Evolutionary conservation across 345 rosid genomes (phyloP).

Genomic region (Trapa bicornis): DNA sequence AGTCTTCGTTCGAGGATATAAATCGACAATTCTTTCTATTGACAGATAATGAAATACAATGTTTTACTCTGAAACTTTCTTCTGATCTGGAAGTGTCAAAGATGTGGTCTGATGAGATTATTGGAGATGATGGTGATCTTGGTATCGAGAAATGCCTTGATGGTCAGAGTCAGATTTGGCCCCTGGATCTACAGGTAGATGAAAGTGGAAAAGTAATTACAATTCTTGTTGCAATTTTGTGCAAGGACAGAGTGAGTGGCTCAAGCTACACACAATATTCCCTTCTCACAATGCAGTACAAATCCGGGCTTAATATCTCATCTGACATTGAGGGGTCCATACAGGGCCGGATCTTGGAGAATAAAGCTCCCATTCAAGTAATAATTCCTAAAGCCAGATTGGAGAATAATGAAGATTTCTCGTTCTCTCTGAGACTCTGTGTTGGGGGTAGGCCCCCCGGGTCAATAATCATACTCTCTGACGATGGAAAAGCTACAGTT

Average conservation of each 20-base stretch:
- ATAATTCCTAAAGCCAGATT: conserved; percentile 96
- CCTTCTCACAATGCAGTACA: conserved; percentile 72
- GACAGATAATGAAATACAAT: conserved; percentile 68
- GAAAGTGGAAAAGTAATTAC: conserved; percentile 63
- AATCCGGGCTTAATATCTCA: conserved; percentile 30
- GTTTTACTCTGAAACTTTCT: conserved; percentile 33
- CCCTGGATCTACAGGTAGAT: conserved; percentile 77
- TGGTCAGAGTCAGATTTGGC: conserved; percentile 90
- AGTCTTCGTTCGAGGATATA: conserved; percentile 23
- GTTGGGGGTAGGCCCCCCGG: conserved; percentile 85
- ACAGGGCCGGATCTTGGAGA: conserved; percentile 60
- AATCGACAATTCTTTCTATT: conserved; percentile 47
- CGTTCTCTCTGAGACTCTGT: conserved; percentile 80
- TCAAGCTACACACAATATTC: conserved; percentile 93
- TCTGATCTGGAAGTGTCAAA: conserved; percentile 36
- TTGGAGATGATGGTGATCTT: conserved; percentile 63
- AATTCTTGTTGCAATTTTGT: conserved; percentile 80
- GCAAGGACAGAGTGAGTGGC: conserved; percentile 80
- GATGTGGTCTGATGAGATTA: conserved; percentile 74
- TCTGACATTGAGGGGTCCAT: conserved; percentile 16
- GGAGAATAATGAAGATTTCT: conserved; percentile 63
- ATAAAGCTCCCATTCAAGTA: conserved; percentile 78
- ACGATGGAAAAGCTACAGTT: conserved; percentile 93
- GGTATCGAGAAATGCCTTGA: conserved; percentile 85
- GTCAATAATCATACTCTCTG: conserved; percentile 74